Conservation (phyloP, 352 stramenopile genomes). For the Globisporangium parvum region DNA sequence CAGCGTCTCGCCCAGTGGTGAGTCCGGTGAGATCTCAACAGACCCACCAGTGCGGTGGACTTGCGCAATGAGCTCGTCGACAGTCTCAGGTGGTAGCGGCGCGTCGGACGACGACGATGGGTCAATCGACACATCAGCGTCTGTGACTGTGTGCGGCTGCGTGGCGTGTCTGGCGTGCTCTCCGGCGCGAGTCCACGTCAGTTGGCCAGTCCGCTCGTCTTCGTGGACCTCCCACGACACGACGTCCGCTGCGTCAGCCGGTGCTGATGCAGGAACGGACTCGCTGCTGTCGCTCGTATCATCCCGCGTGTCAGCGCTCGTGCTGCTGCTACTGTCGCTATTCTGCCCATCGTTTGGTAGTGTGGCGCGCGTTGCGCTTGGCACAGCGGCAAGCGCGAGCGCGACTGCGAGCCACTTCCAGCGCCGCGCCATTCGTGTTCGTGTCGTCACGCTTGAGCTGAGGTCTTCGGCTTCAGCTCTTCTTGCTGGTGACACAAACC, state of each 20-base stretch:
- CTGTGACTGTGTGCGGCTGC: not conserved
- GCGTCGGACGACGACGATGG: not conserved
- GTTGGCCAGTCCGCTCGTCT: not conserved
- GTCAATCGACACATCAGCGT: not conserved
- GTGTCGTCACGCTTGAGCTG: too few relatives aligned
- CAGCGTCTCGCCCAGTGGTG: not conserved
- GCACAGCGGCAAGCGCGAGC: not conserved
- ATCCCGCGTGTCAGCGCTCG: not conserved
- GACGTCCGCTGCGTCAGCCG: not conserved
- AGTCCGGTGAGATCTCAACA: not conserved
- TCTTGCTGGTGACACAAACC: too few relatives aligned
- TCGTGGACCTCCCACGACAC: slow-evolving; percentile 9
- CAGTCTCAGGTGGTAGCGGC: not conserved
- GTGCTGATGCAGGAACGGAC: not conserved
- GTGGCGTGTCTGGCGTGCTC: not conserved
- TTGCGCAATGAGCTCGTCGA: not conserved
- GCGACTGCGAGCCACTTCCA: slow-evolving; percentile 1
- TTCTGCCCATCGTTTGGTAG: not conserved
- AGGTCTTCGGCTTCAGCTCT: too few relatives aligned
- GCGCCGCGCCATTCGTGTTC: not conserved
- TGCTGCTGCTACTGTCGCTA: not conserved
- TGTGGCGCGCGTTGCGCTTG: not conserved
- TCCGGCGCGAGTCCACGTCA: not conserved
- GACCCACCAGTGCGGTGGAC: too few relatives aligned
- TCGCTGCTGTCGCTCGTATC: not conserved